Percentiles rank a stretch among this genome's conserved stretches.
Evolutionary conservation across 805 yeast species (phyloP).

Genomic region (Zygoascus biomembranicola): DNA sequence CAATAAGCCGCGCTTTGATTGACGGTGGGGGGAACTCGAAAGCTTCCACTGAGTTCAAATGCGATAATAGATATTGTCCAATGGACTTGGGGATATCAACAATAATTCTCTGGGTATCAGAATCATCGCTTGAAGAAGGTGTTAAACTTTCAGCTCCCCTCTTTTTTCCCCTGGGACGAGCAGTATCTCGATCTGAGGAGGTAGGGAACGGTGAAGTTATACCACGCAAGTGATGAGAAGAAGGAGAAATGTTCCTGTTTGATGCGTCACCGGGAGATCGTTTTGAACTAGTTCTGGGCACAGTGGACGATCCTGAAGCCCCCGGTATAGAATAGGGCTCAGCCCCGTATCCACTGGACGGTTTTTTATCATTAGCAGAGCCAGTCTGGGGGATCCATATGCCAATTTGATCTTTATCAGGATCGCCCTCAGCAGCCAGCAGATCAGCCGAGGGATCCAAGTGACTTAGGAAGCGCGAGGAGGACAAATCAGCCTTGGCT

Average conservation of each 20-base stretch:
- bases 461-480: conserved; percentile 13
- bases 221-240: not conserved
- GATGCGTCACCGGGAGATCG: not conserved
- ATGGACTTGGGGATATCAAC: conserved; percentile 6
- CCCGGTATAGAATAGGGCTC: not conserved
- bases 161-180: not conserved
- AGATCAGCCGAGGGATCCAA: conserved; percentile 20
- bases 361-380: not conserved
- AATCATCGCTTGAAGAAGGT: not conserved
- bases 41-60: conserved; percentile 24
- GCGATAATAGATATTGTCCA: conserved; percentile 8
- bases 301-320: not conserved
- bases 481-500: not conserved
- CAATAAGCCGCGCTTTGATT: conserved; percentile 23
- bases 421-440: conserved; percentile 13
- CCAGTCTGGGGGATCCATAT: conserved; percentile 13
- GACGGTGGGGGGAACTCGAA: conserved; percentile 26
- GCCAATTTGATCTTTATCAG: conserved; percentile 15
- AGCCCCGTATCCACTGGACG: not conserved
- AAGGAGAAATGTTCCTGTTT: not conserved
- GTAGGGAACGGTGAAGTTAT: not conserved
- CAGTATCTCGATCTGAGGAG: not conserved
- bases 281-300: not conserved
- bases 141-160: not conserved
- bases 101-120: not conserved